These are phyloP conservation scores for Pleurotus citrinopileatus DNA, from an alignment of 768 basidiomycete species.

Conservation along the genomic window DNA sequence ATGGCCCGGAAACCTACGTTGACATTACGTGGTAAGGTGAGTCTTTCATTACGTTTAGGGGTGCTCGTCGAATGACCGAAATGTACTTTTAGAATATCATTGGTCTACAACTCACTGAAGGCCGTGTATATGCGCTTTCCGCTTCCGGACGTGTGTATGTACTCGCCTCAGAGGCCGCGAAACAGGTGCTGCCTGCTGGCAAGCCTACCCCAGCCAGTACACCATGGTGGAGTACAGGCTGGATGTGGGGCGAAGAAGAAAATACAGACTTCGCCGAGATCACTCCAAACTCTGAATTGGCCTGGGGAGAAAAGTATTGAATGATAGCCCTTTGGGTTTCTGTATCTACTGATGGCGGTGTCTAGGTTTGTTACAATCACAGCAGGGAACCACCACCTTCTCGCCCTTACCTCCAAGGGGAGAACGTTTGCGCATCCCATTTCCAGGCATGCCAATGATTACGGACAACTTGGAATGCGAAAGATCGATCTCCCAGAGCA, in stretches of 20 bases:
- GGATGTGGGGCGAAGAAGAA: slow-evolving; percentile 54
- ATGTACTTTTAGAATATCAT: slow-evolving; percentile 56
- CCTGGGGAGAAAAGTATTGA: slow-evolving; percentile 63
- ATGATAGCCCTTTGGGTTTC: not conserved
- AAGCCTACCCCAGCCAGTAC: slow-evolving; percentile 40
- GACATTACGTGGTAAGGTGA: slow-evolving; percentile 66
- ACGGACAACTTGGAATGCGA: slow-evolving; percentile 82
- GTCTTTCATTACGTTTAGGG: slow-evolving; percentile 12
- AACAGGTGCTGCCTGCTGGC: slow-evolving; percentile 39
- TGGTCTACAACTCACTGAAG: slow-evolving; percentile 55
- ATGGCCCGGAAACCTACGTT: slow-evolving; percentile 36
- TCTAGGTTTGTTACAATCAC: slow-evolving; percentile 70
- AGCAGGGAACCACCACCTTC: slow-evolving; percentile 67
- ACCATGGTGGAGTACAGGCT: slow-evolving; percentile 61
- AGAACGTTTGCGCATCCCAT: slow-evolving; percentile 80
- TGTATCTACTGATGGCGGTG: not conserved
- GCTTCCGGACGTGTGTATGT: slow-evolving; percentile 73
- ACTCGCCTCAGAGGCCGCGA: slow-evolving; percentile 47
- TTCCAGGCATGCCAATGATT: slow-evolving; percentile 69
- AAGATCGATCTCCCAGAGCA: slow-evolving; percentile 51
- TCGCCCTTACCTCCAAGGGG: slow-evolving; percentile 71
- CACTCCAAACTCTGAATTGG: slow-evolving; percentile 49
- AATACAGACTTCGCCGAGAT: slow-evolving; percentile 60
- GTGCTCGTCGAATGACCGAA: slow-evolving; percentile 4
- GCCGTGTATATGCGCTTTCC: slow-evolving; percentile 75